Evolutionary conservation across 2,329 filamentous ascomycete species (phyloP).

Genomic region (Aspergillus calidoustus): DNA sequence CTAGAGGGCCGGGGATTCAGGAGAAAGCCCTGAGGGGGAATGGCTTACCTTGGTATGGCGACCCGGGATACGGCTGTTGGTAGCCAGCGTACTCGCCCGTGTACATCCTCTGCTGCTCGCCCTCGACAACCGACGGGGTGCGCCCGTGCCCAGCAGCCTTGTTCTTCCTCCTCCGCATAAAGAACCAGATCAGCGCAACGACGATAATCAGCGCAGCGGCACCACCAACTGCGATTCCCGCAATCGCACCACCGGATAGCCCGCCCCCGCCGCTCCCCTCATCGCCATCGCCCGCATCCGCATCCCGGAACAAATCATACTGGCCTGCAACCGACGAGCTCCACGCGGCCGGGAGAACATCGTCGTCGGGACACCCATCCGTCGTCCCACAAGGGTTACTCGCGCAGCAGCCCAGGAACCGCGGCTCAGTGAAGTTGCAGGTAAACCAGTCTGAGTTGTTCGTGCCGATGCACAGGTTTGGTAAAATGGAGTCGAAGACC

Average conservation of each 20-base stretch:
- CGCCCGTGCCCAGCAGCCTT: background rate
- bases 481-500: slow-evolving; percentile 8
- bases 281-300: background rate
- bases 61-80: background rate
- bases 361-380: background rate
- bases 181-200: background rate
- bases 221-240: slow-evolving; percentile 3
- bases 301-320: slow-evolving; percentile 10
- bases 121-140: background rate
- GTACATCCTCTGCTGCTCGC: background rate
- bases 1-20: too few species aligned
- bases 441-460: slow-evolving; percentile 10
- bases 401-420: slow-evolving; percentile 15
- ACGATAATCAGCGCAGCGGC: background rate
- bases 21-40: too few species aligned
- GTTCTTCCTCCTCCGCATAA: background rate
- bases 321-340: background rate
- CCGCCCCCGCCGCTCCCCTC: background rate
- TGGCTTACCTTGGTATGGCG: slow-evolving; percentile 2
- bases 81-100: background rate
- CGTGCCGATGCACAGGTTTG: slow-evolving; percentile 10
- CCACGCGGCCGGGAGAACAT: slow-evolving; percentile 8
- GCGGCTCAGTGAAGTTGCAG: slow-evolving; percentile 9
- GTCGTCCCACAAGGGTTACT: slow-evolving; percentile 1
- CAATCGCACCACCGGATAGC: slow-evolving; percentile 1